Conservation (phyloP, 2,329 filamentous ascomycete genomes). For the Aspergillus ruber region DNA sequence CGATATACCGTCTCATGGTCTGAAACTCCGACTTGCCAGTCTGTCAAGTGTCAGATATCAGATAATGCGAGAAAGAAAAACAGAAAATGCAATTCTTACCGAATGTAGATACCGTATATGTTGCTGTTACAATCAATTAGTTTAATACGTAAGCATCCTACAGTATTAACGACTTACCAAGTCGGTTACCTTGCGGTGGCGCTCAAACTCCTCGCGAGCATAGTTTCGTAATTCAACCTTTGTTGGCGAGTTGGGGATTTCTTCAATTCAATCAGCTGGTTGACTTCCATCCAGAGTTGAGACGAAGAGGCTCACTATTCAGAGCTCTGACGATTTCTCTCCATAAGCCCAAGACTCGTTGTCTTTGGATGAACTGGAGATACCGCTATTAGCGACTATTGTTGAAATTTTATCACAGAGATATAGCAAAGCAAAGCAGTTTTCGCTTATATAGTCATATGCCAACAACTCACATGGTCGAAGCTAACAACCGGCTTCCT, state of each 20-base stretch:
- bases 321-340: constrained; percentile 37
- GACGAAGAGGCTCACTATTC: constrained; percentile 24
- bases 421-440: background rate
- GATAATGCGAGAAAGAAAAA: background rate
- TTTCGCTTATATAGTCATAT: background rate
- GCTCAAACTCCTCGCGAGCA: constrained; percentile 39
- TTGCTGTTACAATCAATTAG: constrained; percentile 15
- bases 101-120: constrained; percentile 43
- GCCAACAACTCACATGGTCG: constrained; percentile 29
- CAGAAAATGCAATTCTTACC: constrained; percentile 15
- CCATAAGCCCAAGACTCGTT: constrained; percentile 38
- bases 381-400: constrained; percentile 4
- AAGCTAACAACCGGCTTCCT: constrained; percentile 32
- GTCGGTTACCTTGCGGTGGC: constrained; percentile 38
- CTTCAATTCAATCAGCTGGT: constrained; percentile 16
- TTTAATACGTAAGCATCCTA: background rate
- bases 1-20: constrained; percentile 41
- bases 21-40: constrained; percentile 44
- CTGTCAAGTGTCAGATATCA: constrained; percentile 14
- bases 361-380: constrained; percentile 37
- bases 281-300: background rate
- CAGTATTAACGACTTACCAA: constrained; percentile 23
- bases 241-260: constrained; percentile 35
- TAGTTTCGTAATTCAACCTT: constrained; percentile 37
- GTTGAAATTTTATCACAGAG: background rate